Conservation (phyloP, 768 basidiomycete genomes). For the Kwoniella sp. region DNA sequence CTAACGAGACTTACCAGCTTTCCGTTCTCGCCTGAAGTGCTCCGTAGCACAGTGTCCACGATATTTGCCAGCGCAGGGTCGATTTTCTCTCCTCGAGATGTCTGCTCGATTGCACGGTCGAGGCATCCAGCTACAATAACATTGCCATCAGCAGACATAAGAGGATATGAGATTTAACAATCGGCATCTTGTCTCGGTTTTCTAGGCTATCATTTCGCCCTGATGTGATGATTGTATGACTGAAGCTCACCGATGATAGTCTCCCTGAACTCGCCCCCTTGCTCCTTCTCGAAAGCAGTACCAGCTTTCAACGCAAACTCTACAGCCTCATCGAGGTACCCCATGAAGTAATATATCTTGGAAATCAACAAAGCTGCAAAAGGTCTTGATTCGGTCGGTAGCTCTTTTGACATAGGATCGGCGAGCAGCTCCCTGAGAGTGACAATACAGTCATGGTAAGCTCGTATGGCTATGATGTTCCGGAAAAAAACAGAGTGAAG, state of each 20-base stretch:
- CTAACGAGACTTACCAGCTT: conserved; percentile 81
- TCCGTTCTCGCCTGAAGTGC: conserved; percentile 85
- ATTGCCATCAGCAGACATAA: too few species aligned
- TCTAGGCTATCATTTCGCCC: too few species aligned
- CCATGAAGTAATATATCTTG: conserved; percentile 97
- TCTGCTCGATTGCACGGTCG: conserved; percentile 81
- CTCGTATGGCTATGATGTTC: neutral
- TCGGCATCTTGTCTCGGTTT: too few species aligned
- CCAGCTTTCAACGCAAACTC: conserved; percentile 92
- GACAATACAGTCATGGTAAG: neutral
- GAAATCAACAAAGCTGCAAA: conserved; percentile 90
- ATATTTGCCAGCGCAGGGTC: conserved; percentile 78
- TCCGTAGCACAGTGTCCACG: conserved; percentile 83
- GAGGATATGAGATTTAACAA: too few species aligned
- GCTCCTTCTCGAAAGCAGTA: conserved; percentile 69
- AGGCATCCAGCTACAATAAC: conserved; percentile 78
- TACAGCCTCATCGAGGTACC: conserved; percentile 91
- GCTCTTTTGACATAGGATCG: conserved; percentile 67
- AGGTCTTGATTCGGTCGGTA: conserved; percentile 72
- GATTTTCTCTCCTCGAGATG: conserved; percentile 66
- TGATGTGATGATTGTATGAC: too few species aligned
- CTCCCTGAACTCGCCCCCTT: conserved; percentile 82
- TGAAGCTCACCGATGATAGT: conserved; percentile 81
- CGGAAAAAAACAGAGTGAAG: too few species aligned
- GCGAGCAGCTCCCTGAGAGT: conserved; percentile 80